These are phyloP conservation scores for Lactarius tabidus DNA, from an alignment of 768 basidiomycete genomes.

Conservation along the genomic window DNA sequence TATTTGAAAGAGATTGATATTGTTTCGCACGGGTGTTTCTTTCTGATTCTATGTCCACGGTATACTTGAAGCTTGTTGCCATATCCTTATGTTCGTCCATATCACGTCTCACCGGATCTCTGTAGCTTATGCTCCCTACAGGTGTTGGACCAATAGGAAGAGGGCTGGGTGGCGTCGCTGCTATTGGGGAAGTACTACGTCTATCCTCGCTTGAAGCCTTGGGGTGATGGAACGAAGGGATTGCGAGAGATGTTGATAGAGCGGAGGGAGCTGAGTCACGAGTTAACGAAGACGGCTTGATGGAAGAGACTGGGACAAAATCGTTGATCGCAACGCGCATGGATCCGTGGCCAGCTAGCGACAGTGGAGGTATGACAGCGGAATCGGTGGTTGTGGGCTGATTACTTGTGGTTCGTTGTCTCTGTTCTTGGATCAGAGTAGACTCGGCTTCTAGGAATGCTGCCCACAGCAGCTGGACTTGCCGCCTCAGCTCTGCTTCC, in stretches of 20 bases:
- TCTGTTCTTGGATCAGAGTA: slow-evolving; percentile 41
- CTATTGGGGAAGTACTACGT: slow-evolving; percentile 20
- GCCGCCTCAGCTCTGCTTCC: slow-evolving; percentile 50
- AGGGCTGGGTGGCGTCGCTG: slow-evolving; percentile 12
- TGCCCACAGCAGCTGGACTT: slow-evolving; percentile 63
- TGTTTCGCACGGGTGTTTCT: slow-evolving; percentile 15
- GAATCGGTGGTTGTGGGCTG: slow-evolving; percentile 7
- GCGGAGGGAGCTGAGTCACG: slow-evolving; percentile 45
- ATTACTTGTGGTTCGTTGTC: slow-evolving; percentile 24
- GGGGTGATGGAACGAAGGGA: slow-evolving; percentile 54
- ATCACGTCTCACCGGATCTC: slow-evolving; percentile 42
- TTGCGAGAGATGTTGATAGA: slow-evolving; percentile 66
- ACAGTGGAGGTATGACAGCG: not conserved
- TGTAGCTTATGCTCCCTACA: slow-evolving; percentile 18
- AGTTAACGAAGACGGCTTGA: slow-evolving; percentile 39
- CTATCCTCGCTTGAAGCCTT: slow-evolving; percentile 32
- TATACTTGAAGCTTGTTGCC: slow-evolving; percentile 46
- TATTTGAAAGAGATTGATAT: slow-evolving; percentile 15
- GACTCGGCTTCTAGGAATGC: slow-evolving; percentile 48
- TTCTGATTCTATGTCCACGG: slow-evolving; percentile 42
- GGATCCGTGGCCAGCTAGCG: slow-evolving; percentile 6
- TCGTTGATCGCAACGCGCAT: slow-evolving; percentile 42
- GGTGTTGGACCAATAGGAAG: slow-evolving; percentile 16
- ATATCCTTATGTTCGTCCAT: slow-evolving; percentile 46
- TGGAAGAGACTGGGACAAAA: slow-evolving; percentile 49